Percentiles rank a stretch among this genome's conserved stretches.
Evolutionary conservation across 1,139 yeast genomes (phyloP).

Genomic region (Suhomyces chickasaworum): DNA sequence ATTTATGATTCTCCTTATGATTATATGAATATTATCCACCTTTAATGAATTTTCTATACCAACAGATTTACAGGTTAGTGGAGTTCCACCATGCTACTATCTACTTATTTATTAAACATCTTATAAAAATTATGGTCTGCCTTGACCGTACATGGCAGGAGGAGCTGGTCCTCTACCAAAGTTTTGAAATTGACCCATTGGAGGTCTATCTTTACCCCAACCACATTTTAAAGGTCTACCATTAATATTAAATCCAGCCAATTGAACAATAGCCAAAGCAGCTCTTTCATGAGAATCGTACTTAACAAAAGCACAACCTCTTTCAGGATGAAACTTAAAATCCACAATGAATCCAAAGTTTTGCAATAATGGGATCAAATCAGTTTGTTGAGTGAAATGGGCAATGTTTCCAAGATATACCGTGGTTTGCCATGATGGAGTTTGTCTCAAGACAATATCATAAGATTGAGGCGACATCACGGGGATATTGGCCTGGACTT

Average conservation of each 20-base stretch:
- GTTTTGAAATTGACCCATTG: constrained; percentile 38
- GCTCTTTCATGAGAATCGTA: constrained; percentile 88
- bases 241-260: constrained; percentile 71
- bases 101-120: constrained; percentile 8
- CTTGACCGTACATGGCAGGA: constrained; percentile 7
- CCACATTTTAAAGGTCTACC: constrained; percentile 84
- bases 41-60: not conserved
- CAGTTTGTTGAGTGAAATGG: constrained; percentile 71
- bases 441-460: constrained; percentile 70
- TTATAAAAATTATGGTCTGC: constrained; percentile 5
- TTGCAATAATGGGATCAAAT: constrained; percentile 73
- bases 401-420: constrained; percentile 87
- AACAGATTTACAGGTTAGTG: not conserved
- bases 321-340: constrained; percentile 77
- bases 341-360: constrained; percentile 83
- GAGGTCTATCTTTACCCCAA: constrained; percentile 77
- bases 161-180: constrained; percentile 28
- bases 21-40: no score
- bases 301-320: constrained; percentile 83
- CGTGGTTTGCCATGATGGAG: constrained; percentile 86
- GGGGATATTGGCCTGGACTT: constrained; percentile 23
- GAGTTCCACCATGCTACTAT: not conserved
- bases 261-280: constrained; percentile 81
- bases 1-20: no score
- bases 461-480: constrained; percentile 57